Base-by-base conservation (phyloP, 768 basidiomycete genomes). In the Rhodosporidiobolus sp. region DNA sequence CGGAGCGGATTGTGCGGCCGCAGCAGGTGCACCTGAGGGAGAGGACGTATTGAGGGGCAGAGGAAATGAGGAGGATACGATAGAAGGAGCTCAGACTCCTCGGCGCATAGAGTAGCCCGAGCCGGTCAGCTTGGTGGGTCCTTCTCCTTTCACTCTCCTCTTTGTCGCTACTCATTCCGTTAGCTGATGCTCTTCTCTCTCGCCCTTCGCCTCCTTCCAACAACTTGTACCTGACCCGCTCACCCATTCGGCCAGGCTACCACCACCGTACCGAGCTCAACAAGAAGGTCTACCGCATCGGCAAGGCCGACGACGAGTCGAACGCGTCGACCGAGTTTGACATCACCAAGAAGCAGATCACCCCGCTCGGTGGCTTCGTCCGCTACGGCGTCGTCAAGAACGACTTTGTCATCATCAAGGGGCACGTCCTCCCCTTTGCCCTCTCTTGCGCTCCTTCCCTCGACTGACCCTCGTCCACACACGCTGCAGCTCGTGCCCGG, bases 381-480 rank as follows among this genome's bases (percentile, higher is more conserved):
- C 93, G 96, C 82, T 98, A 98, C 82, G 94, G 95, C 87, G 87
- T 96, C 80, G 90, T 98, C 85, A 94, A 91, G 87, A 95, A 96
- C 86, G 96, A 98, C 78, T 99, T 89, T 86, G 83, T 99, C 79
- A 88, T 99, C 83, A 85, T 98, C 83, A 98, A 98, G 86, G 38
- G 77, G 43, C 38, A 5, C 38, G 19, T 32, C 9, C 38, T 43
- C 38, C 30, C 43, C 24, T n/a, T 14, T 9, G 3, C 14, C 22
- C 22, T 12, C 22, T 2, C n/a, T 30, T 14, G 1, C 34, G 34
- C 17, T 24, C 34, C 14, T 6, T 4, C 38, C 38, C 28, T 7
- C 54, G n/a, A n/a, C 34, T 24, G 22, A 28, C 10, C 9, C n/a
- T 11, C 26, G 20, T n/a, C 10, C 50, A 9, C 32, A 22, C 3